Evolutionary conservation across 768 basidiomycete species (phyloP).

Genomic region (Dictyophora rubrovolvata): DNA sequence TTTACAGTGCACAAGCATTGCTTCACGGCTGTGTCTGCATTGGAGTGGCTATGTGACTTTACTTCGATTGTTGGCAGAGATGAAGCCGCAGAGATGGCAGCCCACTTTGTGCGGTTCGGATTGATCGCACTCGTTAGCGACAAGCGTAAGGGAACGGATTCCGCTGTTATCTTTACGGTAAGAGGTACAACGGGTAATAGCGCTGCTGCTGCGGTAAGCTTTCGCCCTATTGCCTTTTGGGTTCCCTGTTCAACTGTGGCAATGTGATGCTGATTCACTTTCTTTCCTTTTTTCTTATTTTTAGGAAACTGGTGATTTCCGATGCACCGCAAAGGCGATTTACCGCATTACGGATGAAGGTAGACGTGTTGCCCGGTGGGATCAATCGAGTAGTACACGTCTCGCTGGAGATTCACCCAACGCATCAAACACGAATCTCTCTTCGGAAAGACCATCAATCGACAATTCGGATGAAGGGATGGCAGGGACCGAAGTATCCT

Average conservation of each 20-base stretch:
- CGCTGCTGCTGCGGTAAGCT: constrained; percentile 8
- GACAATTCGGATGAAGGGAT: constrained; percentile 27
- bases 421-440: constrained; percentile 54
- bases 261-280: neutral
- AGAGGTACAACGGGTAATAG: constrained; percentile 49
- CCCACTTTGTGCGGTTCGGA: constrained; percentile 94
- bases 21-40: constrained; percentile 76
- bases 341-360: constrained; percentile 95
- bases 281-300: constrained; percentile 10
- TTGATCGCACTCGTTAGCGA: constrained; percentile 83
- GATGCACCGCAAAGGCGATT: constrained; percentile 89
- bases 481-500: constrained; percentile 12
- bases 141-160: constrained; percentile 84
- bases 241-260: constrained; percentile 39
- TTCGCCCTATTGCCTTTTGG: constrained; percentile 33
- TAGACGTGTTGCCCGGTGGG: constrained; percentile 78
- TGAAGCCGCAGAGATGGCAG: constrained; percentile 95
- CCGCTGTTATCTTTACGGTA: constrained; percentile 87
- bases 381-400: constrained; percentile 27
- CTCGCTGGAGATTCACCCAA: constrained; percentile 44
- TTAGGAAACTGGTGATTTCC: constrained; percentile 91
- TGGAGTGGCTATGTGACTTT: constrained; percentile 98
- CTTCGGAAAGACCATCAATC: constrained; percentile 47
- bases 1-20: constrained; percentile 40
- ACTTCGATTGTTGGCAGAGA: constrained; percentile 93